These are phyloP conservation scores for Fusarium sp. DNA, from an alignment of 2,329 filamentous ascomycete species.

Conservation along the genomic window DNA sequence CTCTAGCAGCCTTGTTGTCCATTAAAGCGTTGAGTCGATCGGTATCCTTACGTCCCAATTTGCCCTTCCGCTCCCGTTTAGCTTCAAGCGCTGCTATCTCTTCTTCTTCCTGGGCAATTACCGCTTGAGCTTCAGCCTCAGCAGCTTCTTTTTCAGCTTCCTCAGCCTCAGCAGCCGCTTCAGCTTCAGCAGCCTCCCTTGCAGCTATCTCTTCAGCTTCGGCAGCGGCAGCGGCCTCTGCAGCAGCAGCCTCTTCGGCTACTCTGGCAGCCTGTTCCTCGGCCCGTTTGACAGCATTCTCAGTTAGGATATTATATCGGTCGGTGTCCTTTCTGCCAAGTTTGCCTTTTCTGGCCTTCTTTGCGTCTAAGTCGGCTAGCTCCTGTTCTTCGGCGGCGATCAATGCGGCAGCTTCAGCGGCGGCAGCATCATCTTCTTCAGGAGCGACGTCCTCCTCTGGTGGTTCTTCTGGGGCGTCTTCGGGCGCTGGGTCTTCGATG, in stretches of 20 bases:
- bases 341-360: conserved; percentile 62
- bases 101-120: conserved; percentile 32
- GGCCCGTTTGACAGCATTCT: conserved; percentile 50
- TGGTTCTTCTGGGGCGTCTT: conserved; percentile 28
- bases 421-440: conserved; percentile 42
- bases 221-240: conserved; percentile 26
- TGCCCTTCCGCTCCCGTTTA: conserved; percentile 41
- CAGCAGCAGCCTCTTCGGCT: conserved; percentile 31
- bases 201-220: conserved; percentile 22
- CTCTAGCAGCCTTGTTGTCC: conserved; percentile 36
- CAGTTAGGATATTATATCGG: conserved; percentile 53
- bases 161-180: conserved; percentile 23
- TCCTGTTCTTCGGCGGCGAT: conserved; percentile 52
- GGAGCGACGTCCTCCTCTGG: conserved; percentile 19
- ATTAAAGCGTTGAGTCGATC: conserved; percentile 31
- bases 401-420: conserved; percentile 26
- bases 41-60: conserved; percentile 38
- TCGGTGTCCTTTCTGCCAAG: conserved; percentile 59
- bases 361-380: conserved; percentile 56
- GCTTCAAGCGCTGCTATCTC: conserved; percentile 35
- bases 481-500: conserved; percentile 19
- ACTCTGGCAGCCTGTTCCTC: conserved; percentile 45
- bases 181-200: conserved; percentile 9
- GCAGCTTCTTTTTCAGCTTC: conserved; percentile 33
- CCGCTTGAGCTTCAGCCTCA: conserved; percentile 23